These are phyloP conservation scores for Fraxinus velutina DNA, from an alignment of 305 asterid genomes.

Conservation along the genomic window DNA sequence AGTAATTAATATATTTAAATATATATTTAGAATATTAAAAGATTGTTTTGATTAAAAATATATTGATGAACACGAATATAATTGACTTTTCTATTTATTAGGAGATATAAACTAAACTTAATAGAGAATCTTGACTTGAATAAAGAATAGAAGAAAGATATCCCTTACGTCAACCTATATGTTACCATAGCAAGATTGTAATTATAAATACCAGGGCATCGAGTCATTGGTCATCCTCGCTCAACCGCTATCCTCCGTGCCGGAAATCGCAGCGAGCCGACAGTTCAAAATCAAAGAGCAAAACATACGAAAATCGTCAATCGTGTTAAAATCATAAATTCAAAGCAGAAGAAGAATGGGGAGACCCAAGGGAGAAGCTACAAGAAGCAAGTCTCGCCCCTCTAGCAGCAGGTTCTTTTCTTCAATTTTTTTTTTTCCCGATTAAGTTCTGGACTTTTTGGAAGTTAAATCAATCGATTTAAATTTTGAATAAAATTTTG, in stretches of 20 bases:
- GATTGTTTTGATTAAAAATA: too few relatives aligned
- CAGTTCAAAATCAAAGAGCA: not conserved
- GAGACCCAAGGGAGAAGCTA: constrained; percentile 83
- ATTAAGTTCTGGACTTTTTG: constrained; percentile 5
- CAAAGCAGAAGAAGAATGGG: constrained; percentile 51
- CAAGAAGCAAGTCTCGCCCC: constrained; percentile 95
- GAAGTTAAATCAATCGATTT: not conserved
- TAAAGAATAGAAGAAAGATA: too few relatives aligned
- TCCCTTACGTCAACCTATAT: too few relatives aligned
- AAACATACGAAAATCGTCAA: not conserved
- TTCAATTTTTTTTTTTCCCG: not conserved
- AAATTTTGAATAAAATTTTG: constrained; percentile 8
- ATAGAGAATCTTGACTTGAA: too few relatives aligned
- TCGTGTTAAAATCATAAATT: not conserved
- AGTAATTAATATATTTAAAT: too few relatives aligned
- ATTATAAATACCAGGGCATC: not conserved
- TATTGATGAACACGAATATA: too few relatives aligned
- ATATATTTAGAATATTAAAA: too few relatives aligned
- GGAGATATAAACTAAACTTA: too few relatives aligned
- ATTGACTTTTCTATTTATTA: too few relatives aligned
- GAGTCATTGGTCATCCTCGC: not conserved
- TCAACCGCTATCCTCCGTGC: not conserved
- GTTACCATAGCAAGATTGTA: not conserved
- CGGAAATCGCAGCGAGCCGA: not conserved
- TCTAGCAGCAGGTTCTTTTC: constrained; percentile 87